A percentile compares a stretch with the other conserved stretches of the same genome.
phyloP scores from a whole-genome alignment of 257 asterid genomes.

The Solanum paucissectum region DNA sequence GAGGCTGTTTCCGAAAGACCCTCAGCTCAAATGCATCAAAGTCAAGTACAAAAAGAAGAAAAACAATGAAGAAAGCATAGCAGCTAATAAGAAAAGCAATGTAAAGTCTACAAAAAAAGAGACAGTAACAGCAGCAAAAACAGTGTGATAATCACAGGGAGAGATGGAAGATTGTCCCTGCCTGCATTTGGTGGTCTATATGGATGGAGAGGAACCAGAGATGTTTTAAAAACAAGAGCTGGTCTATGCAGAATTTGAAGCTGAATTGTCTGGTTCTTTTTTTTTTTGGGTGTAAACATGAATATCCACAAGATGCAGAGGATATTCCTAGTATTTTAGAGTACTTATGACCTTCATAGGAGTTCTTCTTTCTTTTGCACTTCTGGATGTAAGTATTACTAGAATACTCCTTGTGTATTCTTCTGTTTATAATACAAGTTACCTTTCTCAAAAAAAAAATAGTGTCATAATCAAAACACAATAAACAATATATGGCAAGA shows the following conservation, averaged over 20 bases:
- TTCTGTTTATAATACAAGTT: too few species aligned
- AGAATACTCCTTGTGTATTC: not conserved
- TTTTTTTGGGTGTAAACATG: not conserved
- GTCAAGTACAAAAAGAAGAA: not conserved
- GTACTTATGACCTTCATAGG: not conserved
- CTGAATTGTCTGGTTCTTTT: not conserved
- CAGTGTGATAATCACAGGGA: not conserved
- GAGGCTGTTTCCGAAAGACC: not conserved
- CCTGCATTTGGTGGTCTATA: not conserved
- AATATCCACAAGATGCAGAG: not conserved
- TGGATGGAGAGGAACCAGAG: not conserved
- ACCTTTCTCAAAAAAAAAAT: not conserved
- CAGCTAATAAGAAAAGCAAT: not conserved
- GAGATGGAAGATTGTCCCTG: not conserved
- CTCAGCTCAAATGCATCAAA: not conserved
- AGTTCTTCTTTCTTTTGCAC: not conserved
- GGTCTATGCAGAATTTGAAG: not conserved
- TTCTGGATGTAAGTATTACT: not conserved
- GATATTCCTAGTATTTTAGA: not conserved
- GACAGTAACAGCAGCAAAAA: not conserved
- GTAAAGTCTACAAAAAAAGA: not conserved
- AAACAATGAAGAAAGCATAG: not conserved
- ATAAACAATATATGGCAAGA: not conserved
- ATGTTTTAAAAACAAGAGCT: not conserved
- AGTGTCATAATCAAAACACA: not conserved